Base-by-base conservation (phyloP, 768 basidiomycete species). In the Hemileccinum rubropunctum region DNA sequence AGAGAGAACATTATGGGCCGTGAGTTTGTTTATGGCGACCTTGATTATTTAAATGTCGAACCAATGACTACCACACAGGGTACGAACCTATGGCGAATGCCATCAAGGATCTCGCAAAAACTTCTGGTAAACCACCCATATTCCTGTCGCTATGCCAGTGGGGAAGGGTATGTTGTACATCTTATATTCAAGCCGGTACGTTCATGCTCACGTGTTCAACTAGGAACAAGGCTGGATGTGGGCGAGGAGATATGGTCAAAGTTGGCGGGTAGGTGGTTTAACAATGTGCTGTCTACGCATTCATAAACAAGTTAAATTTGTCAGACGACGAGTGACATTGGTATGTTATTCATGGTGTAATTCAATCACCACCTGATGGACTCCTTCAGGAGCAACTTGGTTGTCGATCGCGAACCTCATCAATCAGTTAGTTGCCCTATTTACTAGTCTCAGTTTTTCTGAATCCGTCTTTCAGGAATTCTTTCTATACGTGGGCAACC, bases 121-220 rank as follows among this genome's bases (percentile, higher is more conserved):
- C 62, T 6, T 74, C 78, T 5, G 77, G 78, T 1, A 81, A 76
- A 44, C 72, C 78, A 0, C 80, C 84, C 3, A 60, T 86, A 23
- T 62, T 83, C 34, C 73, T 81, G 52, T 84, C 83, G 15, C 60
- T 86, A 15, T 86, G 84, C 61, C 75, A 85, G 58, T 86, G 84
- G 84, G 84, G 84, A 40, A 68, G 76, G 58, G 84, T 86, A 62
- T 59, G 74, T 59, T 27, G 45, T 35, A 13, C 8, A 20, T 14
- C 15, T 38, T 27, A 42, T 37, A 28, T 17, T 5, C n/a, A 11
- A 32, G 23, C 33, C 1, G 4, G 21, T n/a, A 2, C 28, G 42
- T 2, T 34, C 30, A 18, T 38, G 5, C 40, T 60, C 20, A 56
- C 35, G n/a, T 14, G 6, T 42, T 47, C 27, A 39, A 48, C n/a